These are phyloP conservation scores for Aphanomyces euteiches DNA, from an alignment of 352 stramenopile species.

Conservation along the genomic window DNA sequence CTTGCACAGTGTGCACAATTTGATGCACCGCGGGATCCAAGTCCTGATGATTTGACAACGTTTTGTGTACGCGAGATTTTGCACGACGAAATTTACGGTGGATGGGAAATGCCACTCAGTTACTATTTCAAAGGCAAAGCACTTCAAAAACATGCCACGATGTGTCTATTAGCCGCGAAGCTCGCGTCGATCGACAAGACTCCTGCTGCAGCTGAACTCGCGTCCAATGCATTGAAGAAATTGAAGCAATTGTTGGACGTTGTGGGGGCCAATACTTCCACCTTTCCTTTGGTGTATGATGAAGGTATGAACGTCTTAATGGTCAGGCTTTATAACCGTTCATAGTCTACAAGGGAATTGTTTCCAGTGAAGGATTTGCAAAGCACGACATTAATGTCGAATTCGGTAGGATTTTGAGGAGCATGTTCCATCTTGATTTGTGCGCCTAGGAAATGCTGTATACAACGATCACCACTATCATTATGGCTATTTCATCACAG, in stretches of 20 bases:
- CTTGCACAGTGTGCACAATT: background rate
- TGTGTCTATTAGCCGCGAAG: slow-evolving; percentile 66
- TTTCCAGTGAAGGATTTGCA: slow-evolving; percentile 49
- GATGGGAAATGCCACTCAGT: slow-evolving; percentile 34
- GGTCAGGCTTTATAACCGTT: background rate
- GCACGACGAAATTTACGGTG: background rate
- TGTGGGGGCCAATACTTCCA: slow-evolving; percentile 47
- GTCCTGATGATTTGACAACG: background rate
- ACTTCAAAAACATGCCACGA: slow-evolving; percentile 70
- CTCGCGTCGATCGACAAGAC: slow-evolving; percentile 41
- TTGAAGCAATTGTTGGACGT: slow-evolving; percentile 44
- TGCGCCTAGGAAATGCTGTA: slow-evolving; percentile 42
- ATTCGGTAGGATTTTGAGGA: slow-evolving; percentile 35
- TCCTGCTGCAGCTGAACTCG: slow-evolving; percentile 48
- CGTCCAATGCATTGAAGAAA: slow-evolving; percentile 46
- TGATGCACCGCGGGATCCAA: background rate
- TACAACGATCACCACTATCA: slow-evolving; percentile 80
- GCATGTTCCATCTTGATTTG: background rate
- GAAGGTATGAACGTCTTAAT: slow-evolving; percentile 28
- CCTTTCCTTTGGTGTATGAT: slow-evolving; percentile 61
- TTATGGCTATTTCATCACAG: slow-evolving; percentile 64
- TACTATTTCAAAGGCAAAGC: slow-evolving; percentile 85
- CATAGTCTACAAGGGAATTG: slow-evolving; percentile 58
- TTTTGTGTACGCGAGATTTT: slow-evolving; percentile 7
- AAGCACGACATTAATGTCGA: slow-evolving; percentile 68